Percentiles rank a stretch among this genome's conserved stretches.
These are phyloP conservation scores for Backusella tuberculispora DNA, from an alignment of 192 early-diverging fungal species.

Conservation along the genomic window DNA sequence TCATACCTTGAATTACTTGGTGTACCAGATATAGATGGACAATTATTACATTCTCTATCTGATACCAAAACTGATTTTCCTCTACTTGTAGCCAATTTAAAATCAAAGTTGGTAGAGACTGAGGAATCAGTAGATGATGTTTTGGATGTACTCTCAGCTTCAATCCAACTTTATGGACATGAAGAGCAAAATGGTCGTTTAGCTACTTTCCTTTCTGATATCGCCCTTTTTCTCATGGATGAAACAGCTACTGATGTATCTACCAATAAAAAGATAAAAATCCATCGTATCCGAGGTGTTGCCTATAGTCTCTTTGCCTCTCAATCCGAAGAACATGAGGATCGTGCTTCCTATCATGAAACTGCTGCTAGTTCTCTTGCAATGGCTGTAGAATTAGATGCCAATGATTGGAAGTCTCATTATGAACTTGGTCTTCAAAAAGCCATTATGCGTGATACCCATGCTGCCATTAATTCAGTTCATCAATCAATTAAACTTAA, in stretches of 20 bases:
- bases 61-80: background rate
- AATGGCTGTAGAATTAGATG: constrained; percentile 50
- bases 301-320: constrained; percentile 8
- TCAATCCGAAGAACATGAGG: constrained; percentile 13
- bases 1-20: constrained; percentile 62
- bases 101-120: background rate
- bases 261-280: background rate
- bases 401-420: constrained; percentile 55
- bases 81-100: background rate
- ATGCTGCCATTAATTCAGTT: constrained; percentile 52
- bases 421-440: constrained; percentile 69
- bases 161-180: constrained; percentile 11
- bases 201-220: constrained; percentile 11
- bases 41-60: background rate
- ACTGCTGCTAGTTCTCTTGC: constrained; percentile 33
- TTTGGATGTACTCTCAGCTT: background rate
- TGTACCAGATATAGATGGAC: constrained; percentile 22
- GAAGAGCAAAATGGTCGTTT: constrained; percentile 19
- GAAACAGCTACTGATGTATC: background rate
- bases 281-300: background rate
- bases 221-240: background rate
- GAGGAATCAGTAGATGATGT: background rate
- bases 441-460: constrained; percentile 63
- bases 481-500: constrained; percentile 62
- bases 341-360: background rate